Evolutionary conservation across 2,329 filamentous ascomycete species (phyloP), one percentile per base, ranked within the genome.

Genomic region (Pseudonectria buxi): DNA sequence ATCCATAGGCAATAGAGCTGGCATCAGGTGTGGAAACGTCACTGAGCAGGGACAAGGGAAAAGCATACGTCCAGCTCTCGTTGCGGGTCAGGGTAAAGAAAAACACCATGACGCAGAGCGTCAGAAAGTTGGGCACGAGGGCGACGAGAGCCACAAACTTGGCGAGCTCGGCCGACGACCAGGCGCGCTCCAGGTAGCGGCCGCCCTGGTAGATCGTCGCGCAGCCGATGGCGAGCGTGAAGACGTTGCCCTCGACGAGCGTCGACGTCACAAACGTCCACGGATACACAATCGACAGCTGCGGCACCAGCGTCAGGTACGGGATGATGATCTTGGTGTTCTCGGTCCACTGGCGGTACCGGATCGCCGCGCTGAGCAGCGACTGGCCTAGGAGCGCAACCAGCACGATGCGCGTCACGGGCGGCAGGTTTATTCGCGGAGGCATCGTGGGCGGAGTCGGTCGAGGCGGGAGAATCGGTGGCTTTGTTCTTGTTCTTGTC

Each of bases 181-280:
- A 98, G 24, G 92, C 90, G 54, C 92, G 75, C 72, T 98, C 92
- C 14, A 98, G 76, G 61, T 98, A 98, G 51, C 88, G 80, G 9
- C 92, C 92, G 36, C 90, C 90, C 66, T 95, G 86, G 62, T 89
- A 94, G 35, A 96, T 65, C 1, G 89, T 89, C 28, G 81, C 68
- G 18, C 74, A 81, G 31, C 86, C 87, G 38, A 94, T 78, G 16
- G 77, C 65, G 28, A 95, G 71, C 10, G 87, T 94, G 55, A 95
- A 84, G 51, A 96, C 71, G 60, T 96, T 96, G 62, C 86, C 84
- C 67, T 98, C 92, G 32, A 95, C 87, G 37, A 95, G 74, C 0
- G 88, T 86, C 3, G 88, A 83, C 3, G 86, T 85, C 37, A 94
- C 53, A 46, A 95, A 83, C 1, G 88, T 94, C 92, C 92, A 98